phyloP scores from a whole-genome alignment of 2,329 filamentous ascomycete species.

The Didymella keratinophila region DNA sequence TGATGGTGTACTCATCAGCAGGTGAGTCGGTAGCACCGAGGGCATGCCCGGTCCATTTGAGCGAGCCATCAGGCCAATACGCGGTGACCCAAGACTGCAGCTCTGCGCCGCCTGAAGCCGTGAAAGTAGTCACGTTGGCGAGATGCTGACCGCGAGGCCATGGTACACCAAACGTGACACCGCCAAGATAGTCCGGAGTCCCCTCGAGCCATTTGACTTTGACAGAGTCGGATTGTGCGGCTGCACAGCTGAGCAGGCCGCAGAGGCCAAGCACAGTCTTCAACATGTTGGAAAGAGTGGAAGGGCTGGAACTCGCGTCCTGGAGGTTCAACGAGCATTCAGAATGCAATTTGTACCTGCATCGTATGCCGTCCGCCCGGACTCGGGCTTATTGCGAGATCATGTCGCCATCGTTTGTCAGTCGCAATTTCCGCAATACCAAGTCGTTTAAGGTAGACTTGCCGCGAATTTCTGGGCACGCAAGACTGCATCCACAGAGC shows the following conservation, averaged over 20 bases:
- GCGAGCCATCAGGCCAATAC: conserved; percentile 67
- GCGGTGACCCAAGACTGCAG: conserved; percentile 66
- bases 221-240: conserved; percentile 30
- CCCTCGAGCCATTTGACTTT: conserved; percentile 46
- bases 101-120: conserved; percentile 35
- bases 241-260: conserved; percentile 25
- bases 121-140: conserved; percentile 48
- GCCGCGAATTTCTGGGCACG: conserved; percentile 22
- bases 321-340: conserved; percentile 6
- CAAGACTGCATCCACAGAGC: conserved; percentile 23
- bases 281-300: conserved; percentile 26
- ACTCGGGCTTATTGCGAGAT: conserved; percentile 14
- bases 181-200: conserved; percentile 38
- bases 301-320: conserved; percentile 11
- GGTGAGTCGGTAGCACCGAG: conserved; percentile 55
- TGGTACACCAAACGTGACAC: conserved; percentile 52
- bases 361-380: conserved; percentile 5
- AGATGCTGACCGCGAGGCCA: conserved; percentile 50
- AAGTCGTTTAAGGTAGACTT: conserved; percentile 26
- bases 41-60: conserved; percentile 69
- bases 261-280: conserved; percentile 25
- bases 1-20: conserved; percentile 56
- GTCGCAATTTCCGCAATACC: conserved; percentile 25
- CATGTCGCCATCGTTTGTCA: conserved; percentile 20
- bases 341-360: conserved; percentile 15